Conservation (phyloP, 108 stramenopile species). For the Asterionellopsis glacialis region DNA sequence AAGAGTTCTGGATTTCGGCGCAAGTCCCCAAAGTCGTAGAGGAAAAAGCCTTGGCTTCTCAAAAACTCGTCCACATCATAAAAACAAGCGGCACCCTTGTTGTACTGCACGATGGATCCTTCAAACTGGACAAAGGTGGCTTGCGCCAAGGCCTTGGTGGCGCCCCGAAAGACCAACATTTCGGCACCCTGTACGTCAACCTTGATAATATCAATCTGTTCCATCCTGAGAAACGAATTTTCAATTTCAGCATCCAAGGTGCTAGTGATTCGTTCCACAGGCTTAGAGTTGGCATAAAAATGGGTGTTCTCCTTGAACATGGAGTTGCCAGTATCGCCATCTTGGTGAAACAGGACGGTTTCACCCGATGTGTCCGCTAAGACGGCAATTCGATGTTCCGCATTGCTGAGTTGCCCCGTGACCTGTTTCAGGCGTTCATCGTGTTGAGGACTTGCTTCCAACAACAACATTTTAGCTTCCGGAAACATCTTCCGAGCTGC, state of each 20-base stretch:
- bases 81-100: conserved; percentile 28
- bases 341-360: conserved; percentile 12
- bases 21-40: conserved; percentile 22
- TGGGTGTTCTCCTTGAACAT: conserved; percentile 24
- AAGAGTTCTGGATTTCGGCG: conserved; percentile 4
- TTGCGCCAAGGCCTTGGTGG: conserved; percentile 14
- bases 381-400: conserved; percentile 17
- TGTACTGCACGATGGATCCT: conserved; percentile 24
- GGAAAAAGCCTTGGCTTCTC: conserved; percentile 19
- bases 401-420: background rate
- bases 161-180: conserved; percentile 19
- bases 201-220: conserved; percentile 25
- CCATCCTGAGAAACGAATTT: background rate
- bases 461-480: conserved; percentile 13
- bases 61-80: conserved; percentile 25
- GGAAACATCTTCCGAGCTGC: conserved; percentile 4
- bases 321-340: conserved; percentile 19
- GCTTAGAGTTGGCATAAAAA: conserved; percentile 6
- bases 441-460: conserved; percentile 15
- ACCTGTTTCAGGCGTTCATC: conserved; percentile 4
- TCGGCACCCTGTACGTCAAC: conserved; percentile 30
- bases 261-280: conserved; percentile 13
- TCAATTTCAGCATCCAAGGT: conserved; percentile 22
- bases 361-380: conserved; percentile 13
- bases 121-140: conserved; percentile 34